A percentile compares a stretch with the other conserved stretches of the same genome.
Conservation (phyloP, 1,139 yeast genomes). For the Kodamaea plutei region DNA sequence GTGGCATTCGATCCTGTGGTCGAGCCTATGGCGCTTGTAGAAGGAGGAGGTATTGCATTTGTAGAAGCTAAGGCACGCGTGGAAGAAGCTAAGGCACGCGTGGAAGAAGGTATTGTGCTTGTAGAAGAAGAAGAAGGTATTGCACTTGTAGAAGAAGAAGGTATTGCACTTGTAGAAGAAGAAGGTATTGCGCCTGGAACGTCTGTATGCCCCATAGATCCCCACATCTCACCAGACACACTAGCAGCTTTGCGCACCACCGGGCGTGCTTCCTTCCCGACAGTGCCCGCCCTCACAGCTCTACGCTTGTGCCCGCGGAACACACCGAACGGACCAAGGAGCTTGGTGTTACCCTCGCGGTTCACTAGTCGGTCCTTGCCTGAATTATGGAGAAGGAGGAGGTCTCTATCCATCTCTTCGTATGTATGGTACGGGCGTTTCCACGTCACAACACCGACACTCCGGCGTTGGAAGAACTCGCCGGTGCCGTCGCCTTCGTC, state of each 20-base stretch:
- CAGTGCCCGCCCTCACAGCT: too few relatives aligned
- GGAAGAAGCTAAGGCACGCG: too few relatives aligned
- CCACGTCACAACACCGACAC: conserved; percentile 73
- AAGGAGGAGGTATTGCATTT: too few relatives aligned
- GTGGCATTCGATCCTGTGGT: conserved; percentile 2
- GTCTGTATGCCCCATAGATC: background rate
- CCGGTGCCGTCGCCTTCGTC: conserved; percentile 17
- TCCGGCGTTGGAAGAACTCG: conserved; percentile 62
- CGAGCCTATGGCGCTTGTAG: too few relatives aligned
- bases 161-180: conserved; percentile 2
- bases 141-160: conserved; percentile 1
- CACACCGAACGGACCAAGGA: conserved; percentile 82
- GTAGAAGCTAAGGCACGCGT: too few relatives aligned
- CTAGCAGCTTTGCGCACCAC: background rate
- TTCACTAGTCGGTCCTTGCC: conserved; percentile 33
- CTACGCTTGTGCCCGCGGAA: conserved; percentile 28
- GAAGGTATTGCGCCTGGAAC: conserved; percentile 1
- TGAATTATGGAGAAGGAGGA: conserved; percentile 58
- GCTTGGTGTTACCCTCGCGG: conserved; percentile 46
- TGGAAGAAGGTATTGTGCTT: too few relatives aligned
- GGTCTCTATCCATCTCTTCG: conserved; percentile 77
- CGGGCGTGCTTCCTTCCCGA: too few relatives aligned
- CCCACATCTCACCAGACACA: background rate
- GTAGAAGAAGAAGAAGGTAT: background rate
- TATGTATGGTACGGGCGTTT: conserved; percentile 63